Percentiles rank a stretch among this genome's conserved stretches.
These are phyloP conservation scores for Trichoderma simmonsii DNA, from an alignment of 2,329 filamentous ascomycete species.

Conservation along the genomic window DNA sequence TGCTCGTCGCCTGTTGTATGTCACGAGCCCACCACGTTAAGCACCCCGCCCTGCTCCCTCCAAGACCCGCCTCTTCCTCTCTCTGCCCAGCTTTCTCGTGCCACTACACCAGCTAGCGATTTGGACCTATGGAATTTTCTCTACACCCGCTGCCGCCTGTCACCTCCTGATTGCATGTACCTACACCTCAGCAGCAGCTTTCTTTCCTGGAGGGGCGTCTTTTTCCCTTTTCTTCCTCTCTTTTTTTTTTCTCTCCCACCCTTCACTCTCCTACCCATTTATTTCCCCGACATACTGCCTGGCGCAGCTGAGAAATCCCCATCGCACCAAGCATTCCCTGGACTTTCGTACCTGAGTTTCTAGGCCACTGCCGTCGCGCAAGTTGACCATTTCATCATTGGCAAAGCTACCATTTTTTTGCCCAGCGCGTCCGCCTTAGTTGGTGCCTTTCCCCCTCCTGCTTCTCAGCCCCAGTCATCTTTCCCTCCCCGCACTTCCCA, in stretches of 20 bases:
- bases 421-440: slow-evolving; percentile 12
- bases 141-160: slow-evolving; percentile 16
- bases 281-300: slow-evolving; percentile 25
- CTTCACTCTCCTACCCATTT: slow-evolving; percentile 8
- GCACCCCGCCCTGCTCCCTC: slow-evolving; percentile 21
- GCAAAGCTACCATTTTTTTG: slow-evolving; percentile 17
- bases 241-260: not conserved
- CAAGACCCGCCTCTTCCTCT: slow-evolving; percentile 19
- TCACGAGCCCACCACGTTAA: slow-evolving; percentile 22
- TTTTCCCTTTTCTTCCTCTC: not conserved
- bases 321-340: not conserved
- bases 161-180: slow-evolving; percentile 25
- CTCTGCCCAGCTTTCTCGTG: slow-evolving; percentile 18
- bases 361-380: slow-evolving; percentile 10
- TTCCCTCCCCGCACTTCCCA: slow-evolving; percentile 19
- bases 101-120: slow-evolving; percentile 18
- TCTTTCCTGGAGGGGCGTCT: slow-evolving; percentile 16
- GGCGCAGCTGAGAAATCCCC: slow-evolving; percentile 25
- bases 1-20: slow-evolving; percentile 21
- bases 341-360: not conserved
- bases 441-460: slow-evolving; percentile 16
- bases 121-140: slow-evolving; percentile 20
- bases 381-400: slow-evolving; percentile 6
- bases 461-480: slow-evolving; percentile 11
- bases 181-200: slow-evolving; percentile 23